Evolutionary conservation across 1,139 yeast species (phyloP).

Genomic region (Yamadazyma friedrichii): DNA sequence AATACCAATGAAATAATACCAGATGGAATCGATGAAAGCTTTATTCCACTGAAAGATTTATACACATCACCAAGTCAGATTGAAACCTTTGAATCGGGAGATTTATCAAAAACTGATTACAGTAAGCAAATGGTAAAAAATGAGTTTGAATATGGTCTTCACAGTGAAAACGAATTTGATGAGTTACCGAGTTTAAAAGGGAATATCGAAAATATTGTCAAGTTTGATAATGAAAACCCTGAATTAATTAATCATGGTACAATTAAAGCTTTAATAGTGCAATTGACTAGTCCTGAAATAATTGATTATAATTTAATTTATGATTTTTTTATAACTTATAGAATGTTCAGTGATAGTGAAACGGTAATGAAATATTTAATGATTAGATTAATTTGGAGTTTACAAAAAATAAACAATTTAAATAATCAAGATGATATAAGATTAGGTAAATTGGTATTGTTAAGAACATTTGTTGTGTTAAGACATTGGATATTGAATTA

Average conservation of each 20-base stretch:
- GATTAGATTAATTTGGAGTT: slow-evolving; percentile 72
- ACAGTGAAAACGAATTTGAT: slow-evolving; percentile 43
- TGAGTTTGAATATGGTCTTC: slow-evolving; percentile 28
- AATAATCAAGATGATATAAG: slow-evolving; percentile 33
- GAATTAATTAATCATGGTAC: slow-evolving; percentile 42
- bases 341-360: slow-evolving; percentile 62
- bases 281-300: slow-evolving; percentile 74
- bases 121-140: background rate
- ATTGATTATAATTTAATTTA: slow-evolving; percentile 77
- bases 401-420: slow-evolving; percentile 42
- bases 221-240: slow-evolving; percentile 34
- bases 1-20: background rate
- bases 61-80: too few relatives aligned
- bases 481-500: slow-evolving; percentile 88
- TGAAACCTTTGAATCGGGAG: too few relatives aligned
- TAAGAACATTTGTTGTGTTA: slow-evolving; percentile 81
- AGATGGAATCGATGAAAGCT: too few relatives aligned
- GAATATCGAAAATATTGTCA: slow-evolving; percentile 24
- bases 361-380: slow-evolving; percentile 61
- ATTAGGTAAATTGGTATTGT: slow-evolving; percentile 66
- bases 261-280: slow-evolving; percentile 59
- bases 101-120: background rate
- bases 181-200: slow-evolving; percentile 36
- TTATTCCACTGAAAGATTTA: too few relatives aligned
- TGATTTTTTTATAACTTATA: slow-evolving; percentile 82